These are phyloP conservation scores for Pilasporangium apinafurcum DNA, from an alignment of 352 stramenopile species.

Conservation along the genomic window DNA sequence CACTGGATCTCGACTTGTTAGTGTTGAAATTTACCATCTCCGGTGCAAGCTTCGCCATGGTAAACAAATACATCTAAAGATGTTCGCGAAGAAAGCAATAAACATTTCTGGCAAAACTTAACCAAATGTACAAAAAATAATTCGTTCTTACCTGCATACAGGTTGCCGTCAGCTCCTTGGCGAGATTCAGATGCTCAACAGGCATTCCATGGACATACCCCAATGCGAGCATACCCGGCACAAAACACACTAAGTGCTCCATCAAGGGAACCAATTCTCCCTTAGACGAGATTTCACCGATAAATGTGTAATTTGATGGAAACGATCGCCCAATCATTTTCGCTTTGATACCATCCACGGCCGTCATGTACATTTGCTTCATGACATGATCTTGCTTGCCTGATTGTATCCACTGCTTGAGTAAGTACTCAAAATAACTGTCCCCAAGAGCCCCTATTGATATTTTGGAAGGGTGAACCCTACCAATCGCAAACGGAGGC, in stretches of 20 bases:
- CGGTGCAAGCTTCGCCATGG: slow-evolving; percentile 50
- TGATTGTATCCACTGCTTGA: slow-evolving; percentile 68
- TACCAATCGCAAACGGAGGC: not conserved
- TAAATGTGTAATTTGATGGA: slow-evolving; percentile 29
- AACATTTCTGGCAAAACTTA: too few species aligned
- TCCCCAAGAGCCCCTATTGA: slow-evolving; percentile 56
- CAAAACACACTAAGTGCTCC: slow-evolving; percentile 88
- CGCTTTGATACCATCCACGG: slow-evolving; percentile 39
- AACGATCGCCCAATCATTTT: slow-evolving; percentile 30
- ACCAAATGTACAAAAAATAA: not conserved
- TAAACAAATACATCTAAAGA: slow-evolving; percentile 63
- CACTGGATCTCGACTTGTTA: slow-evolving; percentile 4
- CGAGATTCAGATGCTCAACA: slow-evolving; percentile 47
- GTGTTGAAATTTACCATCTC: slow-evolving; percentile 63
- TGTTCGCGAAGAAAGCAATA: not conserved
- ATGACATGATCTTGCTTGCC: slow-evolving; percentile 40
- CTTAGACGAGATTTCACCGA: slow-evolving; percentile 26
- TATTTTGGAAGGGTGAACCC: slow-evolving; percentile 12
- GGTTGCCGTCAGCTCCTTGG: slow-evolving; percentile 59
- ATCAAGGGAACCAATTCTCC: slow-evolving; percentile 30
- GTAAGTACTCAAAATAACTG: slow-evolving; percentile 73
- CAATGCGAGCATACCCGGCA: slow-evolving; percentile 78
- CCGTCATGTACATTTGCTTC: slow-evolving; percentile 41
- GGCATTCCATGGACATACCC: slow-evolving; percentile 50
- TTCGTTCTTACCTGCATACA: slow-evolving; percentile 46